phyloP scores from a whole-genome alignment of 208 protist species.

The Naegleria gruberi region DNA sequence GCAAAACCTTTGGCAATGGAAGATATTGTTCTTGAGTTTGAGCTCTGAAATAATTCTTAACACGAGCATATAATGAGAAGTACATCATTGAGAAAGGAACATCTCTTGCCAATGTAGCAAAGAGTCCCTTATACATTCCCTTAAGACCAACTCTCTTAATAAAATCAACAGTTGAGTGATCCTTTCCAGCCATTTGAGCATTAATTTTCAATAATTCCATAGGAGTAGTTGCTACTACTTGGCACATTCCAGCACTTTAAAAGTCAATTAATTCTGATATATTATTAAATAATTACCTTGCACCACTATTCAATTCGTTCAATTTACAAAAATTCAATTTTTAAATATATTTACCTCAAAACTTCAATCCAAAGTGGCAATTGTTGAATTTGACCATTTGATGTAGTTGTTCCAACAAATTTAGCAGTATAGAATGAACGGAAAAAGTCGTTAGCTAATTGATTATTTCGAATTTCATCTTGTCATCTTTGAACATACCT shows the following conservation, averaged over 20 bases:
- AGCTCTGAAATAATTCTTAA: slow-evolving; percentile 2
- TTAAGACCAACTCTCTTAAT: background rate
- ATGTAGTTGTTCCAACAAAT: background rate
- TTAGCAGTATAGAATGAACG: background rate
- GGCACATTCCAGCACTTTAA: background rate
- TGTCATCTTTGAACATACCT: background rate
- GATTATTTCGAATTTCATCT: too few species aligned
- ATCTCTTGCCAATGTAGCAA: background rate
- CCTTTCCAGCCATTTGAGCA: background rate
- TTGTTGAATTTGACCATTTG: background rate
- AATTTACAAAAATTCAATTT: background rate
- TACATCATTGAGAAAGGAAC: slow-evolving; percentile 1
- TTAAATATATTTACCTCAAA: background rate
- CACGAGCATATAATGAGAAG: background rate
- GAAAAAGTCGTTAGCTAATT: slow-evolving; percentile 6
- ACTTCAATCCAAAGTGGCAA: background rate
- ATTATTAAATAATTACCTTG: background rate
- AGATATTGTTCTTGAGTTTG: background rate
- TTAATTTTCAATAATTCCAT: slow-evolving; percentile 5
- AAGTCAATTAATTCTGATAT: background rate
- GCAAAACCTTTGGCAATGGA: background rate
- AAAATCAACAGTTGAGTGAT: background rate
- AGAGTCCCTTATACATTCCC: background rate
- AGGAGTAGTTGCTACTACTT: background rate
- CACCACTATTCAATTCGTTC: background rate